Base-by-base conservation (phyloP, 306 rosid genomes). In the Albizia julibrissin region DNA sequence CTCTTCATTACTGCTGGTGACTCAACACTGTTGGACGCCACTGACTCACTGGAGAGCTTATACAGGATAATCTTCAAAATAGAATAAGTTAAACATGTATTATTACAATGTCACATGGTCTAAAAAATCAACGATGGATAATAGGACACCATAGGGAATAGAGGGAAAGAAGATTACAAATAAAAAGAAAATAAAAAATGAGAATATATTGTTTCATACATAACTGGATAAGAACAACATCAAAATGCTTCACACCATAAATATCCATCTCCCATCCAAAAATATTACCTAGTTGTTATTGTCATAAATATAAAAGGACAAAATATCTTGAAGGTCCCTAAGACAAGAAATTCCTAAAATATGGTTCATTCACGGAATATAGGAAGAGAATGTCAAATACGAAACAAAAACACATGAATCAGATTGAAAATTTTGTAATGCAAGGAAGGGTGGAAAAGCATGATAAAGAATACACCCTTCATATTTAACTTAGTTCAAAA, bases 1-100 rank as follows among this genome's bases (percentile, higher is more conserved):
- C 84, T 93, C 89, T 91, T 94, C 79, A 67, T 77, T 33, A 40
- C 64, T 49, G 65, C 69, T 22, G 83, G 21, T 40, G 88, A 79
- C 69, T 77, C 77, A 59, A 87, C 78, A 82, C 69, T 84, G 5
- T 80, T 69, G n/a, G 94, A 84, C 46, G 85, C 80, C 42, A 47
- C 54, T n/a, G 86, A 79, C 81, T 86, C 88, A 16, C 87, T 79
- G 78, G 96, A 89, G 40, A 90, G 93, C 92, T 89, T 95, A 80
- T 91, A 96, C 19, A 95, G 94, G 86, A 95, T 85, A 86, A 95
- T 94, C 99, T 95, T 78, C 86, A 88, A 79, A 85, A 40, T 58
- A 74, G 72, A 74, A 78, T 49, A 81, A 85, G 44, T 62, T 68
- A 79, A 80, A 72, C 43, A 77, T 72, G 43, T 33, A 72, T 84